Evolutionary conservation across 257 asterid species (phyloP), one percentile per base, ranked within the genome.

Genomic region (Nicotiana tomentosiformis): DNA sequence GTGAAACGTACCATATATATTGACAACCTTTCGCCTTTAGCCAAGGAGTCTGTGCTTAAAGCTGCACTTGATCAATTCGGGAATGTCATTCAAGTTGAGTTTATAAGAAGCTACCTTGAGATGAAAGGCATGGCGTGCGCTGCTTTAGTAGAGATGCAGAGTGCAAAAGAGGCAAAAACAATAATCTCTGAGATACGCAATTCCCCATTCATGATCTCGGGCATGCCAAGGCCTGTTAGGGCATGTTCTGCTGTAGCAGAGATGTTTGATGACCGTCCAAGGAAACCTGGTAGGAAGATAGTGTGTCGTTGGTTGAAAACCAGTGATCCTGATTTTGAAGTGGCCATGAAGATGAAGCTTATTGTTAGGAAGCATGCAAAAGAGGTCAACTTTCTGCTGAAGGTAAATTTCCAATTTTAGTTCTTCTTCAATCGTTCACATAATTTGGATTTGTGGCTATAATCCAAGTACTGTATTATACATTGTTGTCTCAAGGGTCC

Each of bases 151-250:
- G 83, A 43, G 62, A 80, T 64, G 83, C 29, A 39, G 39, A 80
- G 30, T 32, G 58, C 64, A 23, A 35, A 43, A 12, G 77, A 80
- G 64, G 83, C 83, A 43, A 68, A 29, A 80, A 20, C 56, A 23
- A 80, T 80, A 14, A 64, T 80, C 16, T 64, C 30, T 80, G 83
- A 64, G 83, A 53, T 80, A 4, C 4, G 64, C 49, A 39, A 64
- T 43, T 64, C 77, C 23, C 83, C 83, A 5, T 80, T 80, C 70
- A 46, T 80, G 77, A 80, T 80, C 83, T 37, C 62, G n/a, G 77
- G 83, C 7, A 80, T 43, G 83, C 83, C 83, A 26, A 80, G 83
- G 61, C 83, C 77, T 14, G 33, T 64, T 12, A 80, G 83, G 77
- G 83, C 83, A 20, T 5, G 17, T 64, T 23, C 77, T 64, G 64